Evolutionary conservation across 1,139 yeast genomes (phyloP), one percentile per base, ranked within the genome.

Genomic region (Nakaseomyces bracarensis): DNA sequence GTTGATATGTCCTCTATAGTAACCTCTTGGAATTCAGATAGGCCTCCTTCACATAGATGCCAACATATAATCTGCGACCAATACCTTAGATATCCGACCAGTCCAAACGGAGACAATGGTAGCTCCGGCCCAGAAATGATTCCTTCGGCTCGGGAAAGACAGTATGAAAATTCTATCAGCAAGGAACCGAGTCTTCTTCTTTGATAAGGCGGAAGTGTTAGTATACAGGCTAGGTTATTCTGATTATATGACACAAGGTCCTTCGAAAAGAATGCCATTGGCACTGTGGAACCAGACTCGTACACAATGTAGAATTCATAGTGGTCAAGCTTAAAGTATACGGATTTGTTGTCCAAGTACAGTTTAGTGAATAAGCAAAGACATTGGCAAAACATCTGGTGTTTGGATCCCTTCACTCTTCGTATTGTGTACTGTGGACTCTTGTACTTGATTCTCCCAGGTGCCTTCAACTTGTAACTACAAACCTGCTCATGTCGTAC

Each of bases 181-280:
- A 85, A 66, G 3, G 85, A 76, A 0, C 98, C 98, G 28, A 89
- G 63, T 18, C 78, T 81, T 30, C 74, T 72, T 44, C 86, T 69
- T 58, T 91, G 98, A 58, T 78, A 91, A 1, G 96, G 96, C 0
- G 98, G 98, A 49, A 91, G 84, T 3, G 86, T 77, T 51, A 94
- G 72, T 19, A 91, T 83, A 58, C 97, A 91, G 1, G 96, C 96
- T 39, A 91, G 66, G 58, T 91, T 91, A 56, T 87, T 84, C 43
- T 76, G 74, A 43, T 85, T 93, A 77, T 89, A 85, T 0, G 96
- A 80, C 1, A 82, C 69, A 37, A 82, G 65, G 56, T 91, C 98
- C 52, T 85, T 84, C 18, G 96, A 87, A 55, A 86, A 91, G 58
- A 86, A 91, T 1, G 97, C 98, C 82, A 87, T 77, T 6, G 93